Evolutionary conservation across 129 eudicot species (phyloP).

Genomic region (Dittrichia graveolens): DNA sequence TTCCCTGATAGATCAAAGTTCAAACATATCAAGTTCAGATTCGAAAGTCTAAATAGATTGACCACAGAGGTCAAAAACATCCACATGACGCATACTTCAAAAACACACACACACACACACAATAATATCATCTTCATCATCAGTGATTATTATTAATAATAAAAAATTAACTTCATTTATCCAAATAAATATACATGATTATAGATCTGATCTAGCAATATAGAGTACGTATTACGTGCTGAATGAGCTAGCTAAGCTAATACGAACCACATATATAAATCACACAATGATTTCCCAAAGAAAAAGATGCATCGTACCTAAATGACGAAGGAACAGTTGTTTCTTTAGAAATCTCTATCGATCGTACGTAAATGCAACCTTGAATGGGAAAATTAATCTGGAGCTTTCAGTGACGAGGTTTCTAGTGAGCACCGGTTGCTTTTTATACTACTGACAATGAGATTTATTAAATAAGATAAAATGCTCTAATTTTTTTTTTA

Average conservation of each 20-base stretch:
- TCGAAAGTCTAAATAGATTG: not conserved
- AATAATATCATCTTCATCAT: too few species aligned
- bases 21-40: constrained; percentile 7
- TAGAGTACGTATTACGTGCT: too few species aligned
- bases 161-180: too few species aligned
- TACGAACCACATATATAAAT: too few species aligned
- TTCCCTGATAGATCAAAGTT: not conserved
- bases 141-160: too few species aligned
- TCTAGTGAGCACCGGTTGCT: constrained; percentile 13
- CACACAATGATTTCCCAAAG: too few species aligned
- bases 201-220: too few species aligned
- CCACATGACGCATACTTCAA: constrained; percentile 5
- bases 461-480: not conserved
- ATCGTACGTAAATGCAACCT: not conserved
- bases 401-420: constrained; percentile 7
- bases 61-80: constrained; percentile 17
- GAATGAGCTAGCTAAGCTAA: too few species aligned
- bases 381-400: not conserved
- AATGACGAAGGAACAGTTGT: not conserved
- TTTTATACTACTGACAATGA: not conserved
- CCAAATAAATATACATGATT: too few species aligned
- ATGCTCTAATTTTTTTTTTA: too few species aligned
- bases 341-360: too few species aligned
- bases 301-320: too few species aligned
- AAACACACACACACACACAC: not conserved